Base-by-base conservation (phyloP, 2,329 filamentous ascomycete species). In the Cylindrodendrum hubeiense region DNA sequence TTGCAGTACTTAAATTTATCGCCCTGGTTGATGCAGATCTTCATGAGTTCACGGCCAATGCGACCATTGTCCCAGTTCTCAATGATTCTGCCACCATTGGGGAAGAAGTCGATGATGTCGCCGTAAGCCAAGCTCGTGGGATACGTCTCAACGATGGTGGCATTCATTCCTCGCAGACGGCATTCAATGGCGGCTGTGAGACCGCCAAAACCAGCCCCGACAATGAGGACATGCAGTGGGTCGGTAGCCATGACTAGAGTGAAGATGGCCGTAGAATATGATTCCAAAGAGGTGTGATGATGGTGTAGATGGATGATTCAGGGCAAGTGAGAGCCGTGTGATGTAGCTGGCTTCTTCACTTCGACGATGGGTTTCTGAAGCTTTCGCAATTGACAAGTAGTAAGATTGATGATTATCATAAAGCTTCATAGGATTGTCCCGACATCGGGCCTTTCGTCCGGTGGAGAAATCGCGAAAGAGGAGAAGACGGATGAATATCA, bases 141-240 rank as follows among this genome's bases (percentile, higher is more conserved):
- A 60, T 84, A 80, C 24, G 82, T 84, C 62, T 87, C 85, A 43
- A 85, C 77, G 17, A 84, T 77, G 43, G 74, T 76, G 61, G 76
- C 84, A 2, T 77, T 75, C 71, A 88, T 86, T 7, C 87, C 87
- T 71, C 89, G 86, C 46, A 84, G 82, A 50, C 84, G 80, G 72
- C 86, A 88, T 73, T 89, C 86, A 65, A 90, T 88, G 41, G 87
- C 87, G 12, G 87, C 86, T 17, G 87, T 84, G 15, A 89, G 82
- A 21, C 87, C 87, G 37, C 85, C 87, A 64, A 89, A 89, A n/a
- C 87, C 87, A 70, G 80, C 81, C 2, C 59, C 59, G 9, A 50
- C 59, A 13, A 61, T 50, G 26, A 61, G n/a, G 33, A 59, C 28
- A 15, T 22, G 28, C 4, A 59, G 24, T 17, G 44, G 12, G 21